Conservation (phyloP, 177 flowering plant genomes). For the Vitis hybrid region DNA sequence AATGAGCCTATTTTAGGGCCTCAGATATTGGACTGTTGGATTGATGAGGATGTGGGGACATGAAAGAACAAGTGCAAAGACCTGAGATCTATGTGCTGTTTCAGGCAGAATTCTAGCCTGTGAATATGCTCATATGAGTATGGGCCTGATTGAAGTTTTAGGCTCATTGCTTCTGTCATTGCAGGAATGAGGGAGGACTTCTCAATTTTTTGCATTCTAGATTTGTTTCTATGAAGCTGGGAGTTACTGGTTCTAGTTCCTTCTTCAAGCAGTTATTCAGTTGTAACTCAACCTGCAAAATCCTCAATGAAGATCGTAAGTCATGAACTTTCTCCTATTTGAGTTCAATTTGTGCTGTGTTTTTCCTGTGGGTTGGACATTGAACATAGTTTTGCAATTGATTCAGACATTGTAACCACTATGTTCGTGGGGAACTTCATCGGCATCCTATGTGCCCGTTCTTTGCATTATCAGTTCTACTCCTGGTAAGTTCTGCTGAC, state of each 20-base stretch:
- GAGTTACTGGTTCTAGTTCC: conserved; percentile 26
- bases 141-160: conserved; percentile 1
- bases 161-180: conserved; percentile 6
- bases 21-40: background rate
- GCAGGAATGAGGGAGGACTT: conserved; percentile 92
- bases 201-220: conserved; percentile 44
- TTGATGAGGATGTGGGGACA: background rate
- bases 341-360: background rate
- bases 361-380: background rate
- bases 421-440: conserved; percentile 93
- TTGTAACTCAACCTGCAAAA: conserved; percentile 26
- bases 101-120: background rate
- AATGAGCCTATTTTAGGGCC: background rate
- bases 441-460: conserved; percentile 85
- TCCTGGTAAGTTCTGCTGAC: conserved; percentile 60
- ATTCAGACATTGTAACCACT: conserved; percentile 69
- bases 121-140: background rate
- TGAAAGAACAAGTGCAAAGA: background rate
- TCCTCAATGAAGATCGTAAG: conserved; percentile 67
- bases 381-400: conserved; percentile 4
- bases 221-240: conserved; percentile 31
- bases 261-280: conserved; percentile 16
- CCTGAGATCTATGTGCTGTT: background rate
- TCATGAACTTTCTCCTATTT: conserved; percentile 1
- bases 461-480: conserved; percentile 94